Percentiles rank a stretch among this genome's conserved stretches.
Evolutionary conservation across 139 green algal genomes (phyloP).

Genomic region (Penium margaritaceum): DNA sequence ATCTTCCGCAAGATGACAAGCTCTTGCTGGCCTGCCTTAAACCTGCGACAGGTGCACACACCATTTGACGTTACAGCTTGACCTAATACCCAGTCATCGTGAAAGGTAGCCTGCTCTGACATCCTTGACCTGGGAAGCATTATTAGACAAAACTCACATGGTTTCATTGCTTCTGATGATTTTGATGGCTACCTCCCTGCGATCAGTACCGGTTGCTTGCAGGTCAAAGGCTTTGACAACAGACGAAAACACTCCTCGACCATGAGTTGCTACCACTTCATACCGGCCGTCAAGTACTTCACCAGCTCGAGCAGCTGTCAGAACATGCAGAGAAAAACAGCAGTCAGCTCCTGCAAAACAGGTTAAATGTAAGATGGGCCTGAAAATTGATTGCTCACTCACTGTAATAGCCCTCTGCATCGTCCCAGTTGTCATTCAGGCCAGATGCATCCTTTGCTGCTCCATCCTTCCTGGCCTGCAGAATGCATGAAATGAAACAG

Average conservation of each 20-base stretch:
- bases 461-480: slow-evolving; percentile 20
- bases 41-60: slow-evolving; percentile 15
- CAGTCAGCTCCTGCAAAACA: too few species aligned
- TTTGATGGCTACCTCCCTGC: slow-evolving; percentile 77
- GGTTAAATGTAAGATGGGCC: too few species aligned
- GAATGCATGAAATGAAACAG: background rate
- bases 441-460: slow-evolving; percentile 19
- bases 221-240: slow-evolving; percentile 82
- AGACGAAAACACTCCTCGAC: slow-evolving; percentile 87
- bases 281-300: slow-evolving; percentile 79
- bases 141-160: slow-evolving; percentile 68
- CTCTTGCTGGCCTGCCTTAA: slow-evolving; percentile 70
- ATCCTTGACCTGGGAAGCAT: background rate
- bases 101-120: background rate
- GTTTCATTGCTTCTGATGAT: slow-evolving; percentile 75
- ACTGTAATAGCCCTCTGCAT: slow-evolving; percentile 48
- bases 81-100: background rate
- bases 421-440: slow-evolving; percentile 47
- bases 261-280: slow-evolving; percentile 63
- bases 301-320: slow-evolving; percentile 71
- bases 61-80: background rate
- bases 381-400: slow-evolving; percentile 17
- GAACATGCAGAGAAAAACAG: too few species aligned
- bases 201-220: background rate
- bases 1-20: slow-evolving; percentile 75